A percentile compares a stretch with the other conserved stretches of the same genome.
Evolutionary conservation across 176 grass and related monocot species (phyloP).

Genomic region (Canna indica): DNA sequence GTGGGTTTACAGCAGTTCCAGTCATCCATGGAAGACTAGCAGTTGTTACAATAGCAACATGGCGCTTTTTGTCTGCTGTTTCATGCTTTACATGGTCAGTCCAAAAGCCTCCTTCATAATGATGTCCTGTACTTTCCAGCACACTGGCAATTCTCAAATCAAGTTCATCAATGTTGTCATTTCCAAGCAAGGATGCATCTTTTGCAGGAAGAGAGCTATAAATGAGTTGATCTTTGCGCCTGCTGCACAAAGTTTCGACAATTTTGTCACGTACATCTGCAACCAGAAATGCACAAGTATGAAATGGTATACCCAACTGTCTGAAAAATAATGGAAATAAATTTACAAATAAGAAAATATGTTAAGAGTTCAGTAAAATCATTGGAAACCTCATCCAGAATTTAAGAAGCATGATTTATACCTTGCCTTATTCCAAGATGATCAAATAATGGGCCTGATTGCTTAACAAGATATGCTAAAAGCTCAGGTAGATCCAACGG

Average conservation of each 20-base stretch:
- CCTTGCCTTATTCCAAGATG: slow-evolving; percentile 70
- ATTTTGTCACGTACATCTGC: slow-evolving; percentile 66
- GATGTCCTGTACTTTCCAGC: slow-evolving; percentile 59
- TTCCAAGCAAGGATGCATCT: slow-evolving; percentile 38
- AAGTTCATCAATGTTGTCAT: slow-evolving; percentile 50
- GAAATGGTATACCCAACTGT: not conserved
- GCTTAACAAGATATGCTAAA: slow-evolving; percentile 56
- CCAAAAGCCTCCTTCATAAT: slow-evolving; percentile 43
- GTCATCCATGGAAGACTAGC: slow-evolving; percentile 99
- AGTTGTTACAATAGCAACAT: slow-evolving; percentile 87
- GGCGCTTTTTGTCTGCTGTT: slow-evolving; percentile 42
- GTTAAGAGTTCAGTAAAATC: not conserved
- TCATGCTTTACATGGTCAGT: slow-evolving; percentile 37
- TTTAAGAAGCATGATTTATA: slow-evolving; percentile 4
- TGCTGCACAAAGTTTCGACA: slow-evolving; percentile 44
- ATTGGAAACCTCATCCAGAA: not conserved
- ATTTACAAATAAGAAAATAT: not conserved
- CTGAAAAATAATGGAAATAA: not conserved
- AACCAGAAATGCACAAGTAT: not conserved
- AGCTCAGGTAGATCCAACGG: slow-evolving; percentile 68
- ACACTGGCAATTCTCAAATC: slow-evolving; percentile 88
- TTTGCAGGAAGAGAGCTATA: slow-evolving; percentile 36
- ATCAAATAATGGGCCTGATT: slow-evolving; percentile 81
- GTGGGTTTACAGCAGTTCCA: slow-evolving; percentile 86
- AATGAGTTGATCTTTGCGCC: slow-evolving; percentile 35